Base-by-base conservation (phyloP, 495 filamentous ascomycete genomes). In the Penicillium bovifimosum region DNA sequence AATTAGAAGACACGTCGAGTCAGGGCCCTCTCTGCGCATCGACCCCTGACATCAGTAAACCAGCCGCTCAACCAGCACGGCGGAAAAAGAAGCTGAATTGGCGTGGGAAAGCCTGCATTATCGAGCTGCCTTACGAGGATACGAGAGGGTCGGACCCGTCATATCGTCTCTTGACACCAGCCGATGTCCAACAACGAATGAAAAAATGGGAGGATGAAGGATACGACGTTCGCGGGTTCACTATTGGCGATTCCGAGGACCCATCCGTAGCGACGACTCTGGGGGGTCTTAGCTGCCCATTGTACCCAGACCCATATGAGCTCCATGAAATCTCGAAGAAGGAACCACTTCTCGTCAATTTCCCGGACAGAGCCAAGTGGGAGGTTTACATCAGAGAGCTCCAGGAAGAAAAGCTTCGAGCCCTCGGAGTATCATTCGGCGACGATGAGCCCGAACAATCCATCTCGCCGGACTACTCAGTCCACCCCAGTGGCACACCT, bases 341-440 rank as follows among this genome's bases (percentile, higher is more conserved):
- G 26, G 66, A 76, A 41, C 60, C 70, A 13, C 84, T 78, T 58
- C 72, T 71, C 44, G 84, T 96, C 45, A 77, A 76, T 33, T 83
- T 98, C 60, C 93, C 95, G 0, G 85, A 96, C 66, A 76, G 65
- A 36, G 62, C 69, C 69, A 87, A 86, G 26, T 96, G 93, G 92
- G 84, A 89, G 62, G 71, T 78, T 13, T 96, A 97, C 69, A 87
- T 92, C 28, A 76, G 85, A 41, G 78, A 80, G 45, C 67, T 96
- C 46, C 84, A 85, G 60, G 93, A 98, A 68, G 87, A 91, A 53
- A 98, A 95, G 70, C 76, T 98, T 35, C 83, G 88, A 31, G 90
- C 91, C 43, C 77, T 98, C 40, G 93, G 93, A 39, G 93, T 96
- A 2, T 86, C 79, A 14, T 76, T 86, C 47, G 86, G 83, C 18